Conservation (phyloP, 2,329 filamentous ascomycete genomes). For the Neospermospora avenae region DNA sequence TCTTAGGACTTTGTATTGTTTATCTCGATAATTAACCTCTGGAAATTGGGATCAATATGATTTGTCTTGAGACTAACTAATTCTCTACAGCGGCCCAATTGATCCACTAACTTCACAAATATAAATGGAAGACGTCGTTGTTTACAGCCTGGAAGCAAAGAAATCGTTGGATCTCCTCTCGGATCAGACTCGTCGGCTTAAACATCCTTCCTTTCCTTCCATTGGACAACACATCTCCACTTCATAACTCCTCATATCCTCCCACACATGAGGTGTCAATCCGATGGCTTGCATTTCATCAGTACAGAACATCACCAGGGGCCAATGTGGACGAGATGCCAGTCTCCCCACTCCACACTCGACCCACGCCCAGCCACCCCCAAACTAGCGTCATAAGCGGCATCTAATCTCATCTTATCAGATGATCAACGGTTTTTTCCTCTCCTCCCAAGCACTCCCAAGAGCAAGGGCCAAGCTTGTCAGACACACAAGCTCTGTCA, state of each 20-base stretch:
- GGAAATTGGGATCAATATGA: too few relatives aligned
- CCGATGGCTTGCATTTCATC: background rate
- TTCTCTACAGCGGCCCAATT: too few relatives aligned
- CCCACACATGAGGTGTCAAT: background rate
- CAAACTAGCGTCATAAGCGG: background rate
- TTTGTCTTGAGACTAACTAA: too few relatives aligned
- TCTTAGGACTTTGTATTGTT: too few relatives aligned
- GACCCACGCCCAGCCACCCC: background rate
- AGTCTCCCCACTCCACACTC: background rate
- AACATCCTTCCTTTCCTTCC: too few relatives aligned
- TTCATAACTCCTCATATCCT: background rate
- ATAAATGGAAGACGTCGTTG: too few relatives aligned
- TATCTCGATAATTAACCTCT: too few relatives aligned
- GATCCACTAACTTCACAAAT: too few relatives aligned
- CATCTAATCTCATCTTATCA: slow-evolving; percentile 6
- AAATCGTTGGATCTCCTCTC: too few relatives aligned
- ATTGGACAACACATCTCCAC: background rate
- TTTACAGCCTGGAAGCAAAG: too few relatives aligned
- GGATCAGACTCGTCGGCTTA: too few relatives aligned
- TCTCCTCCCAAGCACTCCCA: background rate
- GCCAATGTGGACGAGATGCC: background rate
- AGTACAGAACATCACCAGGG: background rate
- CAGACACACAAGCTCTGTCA: background rate
- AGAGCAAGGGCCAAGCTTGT: slow-evolving; percentile 1
- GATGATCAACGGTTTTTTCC: background rate